Evolutionary conservation across 768 basidiomycete species (phyloP).

Genomic region (Phylloporus sp.): DNA sequence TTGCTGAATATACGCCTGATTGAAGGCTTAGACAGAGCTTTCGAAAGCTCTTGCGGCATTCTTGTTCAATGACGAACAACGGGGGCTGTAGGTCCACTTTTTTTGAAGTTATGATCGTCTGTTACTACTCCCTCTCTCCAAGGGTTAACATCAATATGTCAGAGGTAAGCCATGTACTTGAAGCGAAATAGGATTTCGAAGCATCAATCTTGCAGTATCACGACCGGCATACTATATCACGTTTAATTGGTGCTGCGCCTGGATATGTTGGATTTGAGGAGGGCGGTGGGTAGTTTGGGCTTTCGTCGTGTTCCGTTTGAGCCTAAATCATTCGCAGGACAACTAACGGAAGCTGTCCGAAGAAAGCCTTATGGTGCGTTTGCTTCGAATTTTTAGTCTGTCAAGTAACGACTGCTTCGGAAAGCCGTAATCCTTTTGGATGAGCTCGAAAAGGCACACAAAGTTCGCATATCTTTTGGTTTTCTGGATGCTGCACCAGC

Average conservation of each 20-base stretch:
- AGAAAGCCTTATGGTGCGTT: slow-evolving; percentile 51
- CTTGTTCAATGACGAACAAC: slow-evolving; percentile 84
- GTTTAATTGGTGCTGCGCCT: slow-evolving; percentile 88
- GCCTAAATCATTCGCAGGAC: slow-evolving; percentile 33
- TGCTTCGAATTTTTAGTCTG: neutral
- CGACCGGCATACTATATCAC: slow-evolving; percentile 86
- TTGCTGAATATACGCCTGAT: neutral
- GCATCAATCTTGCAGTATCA: slow-evolving; percentile 54
- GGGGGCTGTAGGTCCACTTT: slow-evolving; percentile 63
- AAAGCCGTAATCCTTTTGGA: slow-evolving; percentile 62
- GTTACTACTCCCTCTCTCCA: neutral
- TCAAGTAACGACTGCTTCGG: neutral
- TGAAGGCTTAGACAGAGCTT: slow-evolving; percentile 60
- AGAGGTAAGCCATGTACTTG: slow-evolving; percentile 41
- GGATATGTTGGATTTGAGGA: slow-evolving; percentile 83
- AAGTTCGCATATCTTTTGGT: slow-evolving; percentile 36
- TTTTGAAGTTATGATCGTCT: neutral
- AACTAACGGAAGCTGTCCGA: slow-evolving; percentile 63
- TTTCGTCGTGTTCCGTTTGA: neutral
- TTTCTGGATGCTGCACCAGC: neutral
- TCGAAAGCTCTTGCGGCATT: slow-evolving; percentile 86
- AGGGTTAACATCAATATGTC: slow-evolving; percentile 95
- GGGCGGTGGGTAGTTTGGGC: slow-evolving; percentile 45
- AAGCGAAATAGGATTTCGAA: neutral
- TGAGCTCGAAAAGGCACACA: slow-evolving; percentile 79